Evolutionary conservation across 2,329 filamentous ascomycete species (phyloP).

Genomic region (Gaeumannomyces tritici): DNA sequence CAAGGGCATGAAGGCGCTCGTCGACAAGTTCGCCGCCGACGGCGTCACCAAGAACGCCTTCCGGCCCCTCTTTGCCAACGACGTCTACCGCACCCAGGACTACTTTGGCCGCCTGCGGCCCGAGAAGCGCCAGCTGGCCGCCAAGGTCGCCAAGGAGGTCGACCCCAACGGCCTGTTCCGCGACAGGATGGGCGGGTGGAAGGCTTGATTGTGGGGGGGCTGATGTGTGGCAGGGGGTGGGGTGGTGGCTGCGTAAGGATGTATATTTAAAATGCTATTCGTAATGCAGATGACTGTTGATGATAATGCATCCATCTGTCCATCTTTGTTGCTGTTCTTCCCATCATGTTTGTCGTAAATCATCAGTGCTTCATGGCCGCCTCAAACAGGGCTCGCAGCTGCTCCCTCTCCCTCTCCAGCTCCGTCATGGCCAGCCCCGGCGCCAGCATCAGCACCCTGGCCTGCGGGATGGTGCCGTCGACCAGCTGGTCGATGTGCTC

Average conservation of each 20-base stretch:
- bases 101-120: constrained; percentile 29
- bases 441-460: constrained; percentile 81
- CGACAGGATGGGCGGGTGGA: constrained; percentile 30
- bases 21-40: not conserved
- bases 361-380: constrained; percentile 34
- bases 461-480: constrained; percentile 90
- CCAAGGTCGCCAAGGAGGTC: constrained; percentile 21
- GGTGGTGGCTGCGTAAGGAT: too few relatives aligned
- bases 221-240: not conserved
- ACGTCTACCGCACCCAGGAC: constrained; percentile 31
- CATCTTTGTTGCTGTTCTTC: too few relatives aligned
- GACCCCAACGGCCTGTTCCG: constrained; percentile 28
- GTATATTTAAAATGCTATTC: too few relatives aligned
- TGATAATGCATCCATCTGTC: not conserved
- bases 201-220: constrained; percentile 13
- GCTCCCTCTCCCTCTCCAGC: constrained; percentile 59
- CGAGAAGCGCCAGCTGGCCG: constrained; percentile 23
- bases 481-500: constrained; percentile 75
- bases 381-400: constrained; percentile 62
- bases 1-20: not conserved
- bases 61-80: constrained; percentile 33
- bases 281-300: not conserved
- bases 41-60: constrained; percentile 17
- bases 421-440: constrained; percentile 63
- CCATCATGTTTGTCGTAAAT: not conserved